Evolutionary conservation across 1,284 basidiomycete species (phyloP).

Genomic region (Rhizopogon parksii): DNA sequence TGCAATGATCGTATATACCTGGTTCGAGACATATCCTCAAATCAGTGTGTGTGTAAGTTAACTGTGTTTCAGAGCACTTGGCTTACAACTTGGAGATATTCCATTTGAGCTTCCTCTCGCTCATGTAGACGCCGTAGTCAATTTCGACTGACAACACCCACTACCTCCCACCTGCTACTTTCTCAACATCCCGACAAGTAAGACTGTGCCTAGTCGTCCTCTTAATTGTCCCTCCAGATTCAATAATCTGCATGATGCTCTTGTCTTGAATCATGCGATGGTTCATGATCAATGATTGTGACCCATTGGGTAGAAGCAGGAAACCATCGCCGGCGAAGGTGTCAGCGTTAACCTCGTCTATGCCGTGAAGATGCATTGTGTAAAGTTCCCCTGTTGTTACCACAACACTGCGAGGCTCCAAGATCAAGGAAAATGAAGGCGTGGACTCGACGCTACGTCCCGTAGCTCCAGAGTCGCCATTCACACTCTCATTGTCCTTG

Average conservation of each 20-base stretch:
- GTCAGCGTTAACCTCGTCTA: slow-evolving; percentile 50
- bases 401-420: slow-evolving; percentile 78
- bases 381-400: slow-evolving; percentile 71
- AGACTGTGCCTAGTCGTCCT: slow-evolving; percentile 71
- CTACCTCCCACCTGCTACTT: slow-evolving; percentile 32
- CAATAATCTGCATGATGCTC: slow-evolving; percentile 32
- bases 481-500: slow-evolving; percentile 14
- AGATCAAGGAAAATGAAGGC: slow-evolving; percentile 67
- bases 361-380: slow-evolving; percentile 68
- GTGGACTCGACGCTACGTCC: slow-evolving; percentile 54
- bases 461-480: slow-evolving; percentile 6
- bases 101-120: not conserved
- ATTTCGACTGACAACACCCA: not conserved
- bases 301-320: slow-evolving; percentile 14
- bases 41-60: no score
- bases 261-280: slow-evolving; percentile 40
- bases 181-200: slow-evolving; percentile 81
- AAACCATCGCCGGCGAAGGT: slow-evolving; percentile 24
- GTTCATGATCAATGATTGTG: slow-evolving; percentile 48
- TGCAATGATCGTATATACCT: not conserved
- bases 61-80: not conserved
- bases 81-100: not conserved
- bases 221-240: slow-evolving; percentile 42
- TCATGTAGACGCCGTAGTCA: not conserved
- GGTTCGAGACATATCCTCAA: not conserved